Evolutionary conservation across 2,329 filamentous ascomycete species (phyloP), one percentile per base, ranked within the genome.

Genomic region (Gaeumannomyces tritici): DNA sequence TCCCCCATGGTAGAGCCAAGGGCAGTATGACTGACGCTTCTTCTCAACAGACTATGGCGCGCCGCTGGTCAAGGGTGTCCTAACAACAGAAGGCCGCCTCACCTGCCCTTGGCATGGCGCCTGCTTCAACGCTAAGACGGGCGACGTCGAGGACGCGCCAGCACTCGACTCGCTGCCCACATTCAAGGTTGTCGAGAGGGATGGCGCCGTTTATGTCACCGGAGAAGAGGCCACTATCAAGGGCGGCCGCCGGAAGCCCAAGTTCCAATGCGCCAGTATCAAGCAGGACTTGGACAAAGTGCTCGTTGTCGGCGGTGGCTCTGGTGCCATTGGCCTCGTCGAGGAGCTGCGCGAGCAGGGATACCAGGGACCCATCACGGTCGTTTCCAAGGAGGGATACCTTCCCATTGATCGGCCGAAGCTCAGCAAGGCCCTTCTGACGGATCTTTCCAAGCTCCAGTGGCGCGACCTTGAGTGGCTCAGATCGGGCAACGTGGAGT

Each of bases 91-190:
- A 67, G 95, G 95, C 6, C 83, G 91, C 60, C 76, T 99, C 65
- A 96, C 91, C 8, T 99, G 95, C 73, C 92, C 93, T 4, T 98
- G 95, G 95, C 93, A 98, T 73, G 93, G 93, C 78, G 95, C 95
- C 63, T 99, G 95, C 80, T 99, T 97, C 78, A 95, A 91, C 66
- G 86, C 91, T 65, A 83, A 83, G 63, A 96, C 89, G 9, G 95
- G 95, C 62, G 95, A 99, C 69, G 90, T 99, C 63, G 95, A 99
- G 77, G 91, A 98, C 71, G 93, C 93, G 0, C 95, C 95, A 0
- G 95, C 91, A 1, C 84, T 96, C 29, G 91, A 98, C 70, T 83
- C 90, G n/a, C 79, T 99, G 29, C 84, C 89, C 57, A 88, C 88
- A 60, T 99, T 96, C 77, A 86, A 91, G 61, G 79, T 97, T 35